Percentiles rank a stretch among this genome's conserved stretches.
Conservation (phyloP, 306 rosid species). For the Casuarina glauca region DNA sequence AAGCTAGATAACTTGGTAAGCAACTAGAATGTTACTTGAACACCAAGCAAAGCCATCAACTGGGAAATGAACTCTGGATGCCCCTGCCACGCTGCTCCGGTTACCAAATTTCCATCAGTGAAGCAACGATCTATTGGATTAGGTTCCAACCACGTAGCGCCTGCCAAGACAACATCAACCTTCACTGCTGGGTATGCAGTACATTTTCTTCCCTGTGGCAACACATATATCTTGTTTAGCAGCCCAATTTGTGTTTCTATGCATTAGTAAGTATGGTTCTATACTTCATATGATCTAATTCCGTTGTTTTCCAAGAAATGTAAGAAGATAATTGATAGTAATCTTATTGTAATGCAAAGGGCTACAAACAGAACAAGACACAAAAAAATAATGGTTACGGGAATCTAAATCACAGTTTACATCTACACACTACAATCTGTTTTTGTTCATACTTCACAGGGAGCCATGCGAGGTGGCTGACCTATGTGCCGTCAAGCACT, state of each 20-base stretch:
- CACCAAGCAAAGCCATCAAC: slow-evolving; percentile 65
- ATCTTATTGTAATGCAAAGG: no score
- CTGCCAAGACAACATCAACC: slow-evolving; percentile 64
- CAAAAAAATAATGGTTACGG: no score
- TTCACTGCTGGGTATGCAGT: slow-evolving; percentile 86
- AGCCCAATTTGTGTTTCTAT: background rate
- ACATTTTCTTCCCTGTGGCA: slow-evolving; percentile 74
- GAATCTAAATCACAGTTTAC: no score
- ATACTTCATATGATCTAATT: background rate
- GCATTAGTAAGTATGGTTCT: background rate
- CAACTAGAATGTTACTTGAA: slow-evolving; percentile 55
- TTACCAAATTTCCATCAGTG: slow-evolving; percentile 82
- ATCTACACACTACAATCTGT: no score
- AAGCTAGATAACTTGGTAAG: slow-evolving; percentile 5
- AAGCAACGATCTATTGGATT: slow-evolving; percentile 80
- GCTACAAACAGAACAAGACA: no score
- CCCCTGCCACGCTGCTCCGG: slow-evolving; percentile 89
- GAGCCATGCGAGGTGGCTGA: no score
- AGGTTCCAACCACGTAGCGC: slow-evolving; percentile 89
- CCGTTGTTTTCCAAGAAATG: no score
- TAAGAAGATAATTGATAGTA: no score
- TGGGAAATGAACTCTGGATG: slow-evolving; percentile 87
- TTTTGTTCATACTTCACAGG: no score
- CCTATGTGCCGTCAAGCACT: background rate
- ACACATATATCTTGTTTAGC: background rate